Base-by-base conservation (phyloP, 768 basidiomycete genomes). In the Cubamyces sp. region DNA sequence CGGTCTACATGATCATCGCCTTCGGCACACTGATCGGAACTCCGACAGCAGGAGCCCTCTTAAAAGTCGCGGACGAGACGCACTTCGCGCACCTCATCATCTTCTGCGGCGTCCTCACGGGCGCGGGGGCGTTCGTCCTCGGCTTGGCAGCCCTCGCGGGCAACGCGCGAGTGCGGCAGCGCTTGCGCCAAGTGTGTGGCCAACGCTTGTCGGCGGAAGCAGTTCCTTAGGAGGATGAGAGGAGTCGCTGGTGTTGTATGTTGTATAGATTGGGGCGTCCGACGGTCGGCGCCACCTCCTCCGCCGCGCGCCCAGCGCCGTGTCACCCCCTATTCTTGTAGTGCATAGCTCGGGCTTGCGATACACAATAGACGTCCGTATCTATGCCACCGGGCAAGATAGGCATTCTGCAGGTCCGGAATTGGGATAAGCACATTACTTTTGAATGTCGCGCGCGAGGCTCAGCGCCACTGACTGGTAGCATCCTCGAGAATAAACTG, bases 1-100 rank as follows among this genome's bases (percentile, higher is more conserved):
- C 70, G 14, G 56, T 73, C 19, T 74, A 71, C 58, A 56, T 74
- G 15, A 49, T 72, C 49, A 66, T 70, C 14, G 71, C 71, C 5
- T 60, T 74, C n/a, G 69, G 71, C 3, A 68, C 63, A 9, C 64
- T 75, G 18, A 69, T 69, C 3, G 74, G 74, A n/a, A 72, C 74
- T 9, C 73, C 72, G 8, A 75, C 73, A 3, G 74, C 67, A 1
- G 74, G 74, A 12, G 72, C 70, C 5, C 72, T 75, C 57, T 59
- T 74, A 41, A 66, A 60, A 23, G 64, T 45, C 3, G 45, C 65
- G 23, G 66, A 66, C 42, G 57, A 73, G 47, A 30, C 50, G 12
- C 58, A 71, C 26, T 72, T 73, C 64, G 62, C 65, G 11, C 30
- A 54, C 30, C 66, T 75, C 9, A 74, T 75, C 42, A 57, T 73